These are phyloP conservation scores for Centaurea solstitialis DNA, from an alignment of 129 eudicot genomes.

Conservation along the genomic window DNA sequence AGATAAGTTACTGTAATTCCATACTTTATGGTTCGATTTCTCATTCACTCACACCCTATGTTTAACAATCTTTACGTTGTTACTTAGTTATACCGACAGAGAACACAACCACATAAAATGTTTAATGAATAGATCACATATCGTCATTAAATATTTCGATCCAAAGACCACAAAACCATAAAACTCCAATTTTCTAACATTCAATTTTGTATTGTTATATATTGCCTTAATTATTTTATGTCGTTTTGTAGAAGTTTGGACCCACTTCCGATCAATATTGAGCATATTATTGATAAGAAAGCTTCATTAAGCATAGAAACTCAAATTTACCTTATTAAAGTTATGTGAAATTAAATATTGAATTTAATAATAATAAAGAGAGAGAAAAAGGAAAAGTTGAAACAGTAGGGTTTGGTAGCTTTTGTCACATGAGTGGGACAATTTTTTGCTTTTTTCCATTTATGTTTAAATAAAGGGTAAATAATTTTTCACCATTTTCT, in stretches of 20 bases:
- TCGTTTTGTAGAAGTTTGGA: neutral
- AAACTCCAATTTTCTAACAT: neutral
- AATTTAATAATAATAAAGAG: neutral
- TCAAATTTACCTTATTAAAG: neutral
- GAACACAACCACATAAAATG: neutral
- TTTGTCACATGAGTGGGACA: slow-evolving; percentile 21
- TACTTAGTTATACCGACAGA: neutral
- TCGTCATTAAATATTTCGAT: no score
- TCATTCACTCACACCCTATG: neutral
- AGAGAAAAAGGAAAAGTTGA: neutral
- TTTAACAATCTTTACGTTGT: no score
- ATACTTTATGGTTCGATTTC: neutral
- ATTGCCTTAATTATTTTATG: no score
- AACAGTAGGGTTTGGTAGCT: neutral
- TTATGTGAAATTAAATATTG: neutral
- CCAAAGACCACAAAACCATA: no score
- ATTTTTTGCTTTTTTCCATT: neutral
- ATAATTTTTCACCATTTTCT: neutral
- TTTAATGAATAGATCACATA: neutral
- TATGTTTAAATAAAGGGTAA: neutral
- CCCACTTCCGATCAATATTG: neutral
- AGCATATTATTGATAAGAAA: no score
- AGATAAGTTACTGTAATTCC: neutral
- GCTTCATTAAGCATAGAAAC: no score
- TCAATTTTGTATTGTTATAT: no score